These are phyloP conservation scores for Dendrobium catenatum DNA, from an alignment of 106 monocot genomes.

Conservation along the genomic window DNA sequence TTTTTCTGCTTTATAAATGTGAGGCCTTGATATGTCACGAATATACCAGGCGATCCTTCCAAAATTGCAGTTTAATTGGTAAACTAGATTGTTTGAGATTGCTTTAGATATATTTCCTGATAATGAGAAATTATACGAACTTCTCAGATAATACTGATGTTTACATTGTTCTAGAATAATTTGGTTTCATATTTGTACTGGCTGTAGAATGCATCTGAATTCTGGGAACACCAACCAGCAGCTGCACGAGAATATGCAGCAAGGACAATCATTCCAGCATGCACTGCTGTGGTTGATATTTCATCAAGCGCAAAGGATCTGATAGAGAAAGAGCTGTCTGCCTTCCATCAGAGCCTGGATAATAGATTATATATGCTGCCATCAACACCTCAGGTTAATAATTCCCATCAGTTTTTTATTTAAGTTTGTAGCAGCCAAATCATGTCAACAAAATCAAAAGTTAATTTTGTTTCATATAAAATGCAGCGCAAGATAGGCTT, in stretches of 20 bases:
- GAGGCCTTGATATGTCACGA: too few relatives aligned
- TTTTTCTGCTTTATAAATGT: background rate
- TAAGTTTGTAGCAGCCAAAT: background rate
- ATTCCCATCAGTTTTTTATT: background rate
- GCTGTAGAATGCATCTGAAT: conserved; percentile 72
- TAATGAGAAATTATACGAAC: background rate
- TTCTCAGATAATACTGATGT: background rate
- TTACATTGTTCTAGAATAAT: background rate
- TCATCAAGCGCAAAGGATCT: conserved; percentile 68
- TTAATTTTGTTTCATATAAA: background rate
- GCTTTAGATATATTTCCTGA: background rate
- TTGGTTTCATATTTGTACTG: background rate
- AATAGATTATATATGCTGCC: conserved; percentile 77
- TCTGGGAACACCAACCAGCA: conserved; percentile 84
- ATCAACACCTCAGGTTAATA: conserved; percentile 72
- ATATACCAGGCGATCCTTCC: background rate
- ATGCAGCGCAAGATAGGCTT: background rate
- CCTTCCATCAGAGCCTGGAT: conserved; percentile 67
- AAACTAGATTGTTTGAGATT: background rate
- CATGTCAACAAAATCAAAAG: background rate
- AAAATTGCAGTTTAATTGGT: conserved; percentile 1
- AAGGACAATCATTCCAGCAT: conserved; percentile 84
- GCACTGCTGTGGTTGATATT: conserved; percentile 52
- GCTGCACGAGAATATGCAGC: conserved; percentile 71
- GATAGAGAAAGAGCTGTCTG: conserved; percentile 78